Base-by-base conservation (phyloP, 495 filamentous ascomycete genomes). In the Penicillium coprophilum region DNA sequence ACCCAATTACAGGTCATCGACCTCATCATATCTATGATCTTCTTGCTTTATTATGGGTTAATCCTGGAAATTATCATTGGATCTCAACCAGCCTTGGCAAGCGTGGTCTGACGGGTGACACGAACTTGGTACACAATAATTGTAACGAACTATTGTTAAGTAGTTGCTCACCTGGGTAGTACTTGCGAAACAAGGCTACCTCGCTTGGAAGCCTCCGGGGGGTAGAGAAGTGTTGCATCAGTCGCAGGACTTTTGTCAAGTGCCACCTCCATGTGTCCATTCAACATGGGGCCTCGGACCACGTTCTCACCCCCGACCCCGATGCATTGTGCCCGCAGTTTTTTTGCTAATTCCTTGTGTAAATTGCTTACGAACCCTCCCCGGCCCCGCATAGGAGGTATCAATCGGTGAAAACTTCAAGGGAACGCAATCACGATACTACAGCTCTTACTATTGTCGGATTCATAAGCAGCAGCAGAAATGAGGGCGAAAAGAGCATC, bases 311-410 rank as follows among this genome's bases (percentile, higher is more conserved):
- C n/a, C 24, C 74, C 72, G 19, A 75, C 69, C 24, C 68, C 71
- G 46, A 77, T 58, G 3, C 65, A 56, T 21, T 64, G 67, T n/a
- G 44, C 39, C 43, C 69, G 64, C 31, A 77, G 67, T 52, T 76
- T 73, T 73, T 51, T 77, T 76, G 57, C 62, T 62, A 24, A 72
- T 61, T n/a, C 70, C 70, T 20, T 68, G 60, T n/a, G 70, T 72
- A 52, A 72, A 72, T 51, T 74, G 69, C 60, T 76, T n/a, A n/a
- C n/a, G n/a, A n/a, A n/a, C n/a, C n/a, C n/a, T n/a, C n/a, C n/a
- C n/a, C n/a, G n/a, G n/a, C 9, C 71, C 73, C 1, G 70, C 71
- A 41, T 76, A 76, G 0, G 70, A 73, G 11, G 71, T 74, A 77
- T 54, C 62, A 70, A 9, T 69, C 71, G 0, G 72, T 75, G 30